These are phyloP conservation scores for Kuraishia borneana DNA, from an alignment of 805 yeast species.

Conservation along the genomic window DNA sequence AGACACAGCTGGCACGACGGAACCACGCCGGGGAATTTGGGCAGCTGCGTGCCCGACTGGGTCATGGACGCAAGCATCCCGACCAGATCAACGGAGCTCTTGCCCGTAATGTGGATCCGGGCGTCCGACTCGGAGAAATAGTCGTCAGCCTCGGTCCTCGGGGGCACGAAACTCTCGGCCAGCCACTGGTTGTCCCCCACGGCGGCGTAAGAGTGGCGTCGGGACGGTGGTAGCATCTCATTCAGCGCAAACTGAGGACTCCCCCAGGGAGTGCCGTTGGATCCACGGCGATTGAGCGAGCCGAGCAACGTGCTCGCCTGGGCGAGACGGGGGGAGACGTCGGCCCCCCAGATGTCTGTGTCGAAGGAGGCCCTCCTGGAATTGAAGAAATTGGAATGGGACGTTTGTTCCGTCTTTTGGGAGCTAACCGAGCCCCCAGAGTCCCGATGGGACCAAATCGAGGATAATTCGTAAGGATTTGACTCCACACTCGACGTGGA, in stretches of 20 bases:
- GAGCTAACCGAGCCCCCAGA: too few relatives aligned
- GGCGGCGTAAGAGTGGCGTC: slow-evolving; percentile 9
- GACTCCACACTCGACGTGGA: too few relatives aligned
- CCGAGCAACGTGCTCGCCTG: neutral
- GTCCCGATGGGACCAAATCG: neutral
- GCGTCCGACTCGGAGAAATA: slow-evolving; percentile 6
- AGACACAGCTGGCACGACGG: slow-evolving; percentile 33
- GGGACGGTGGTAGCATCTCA: slow-evolving; percentile 1
- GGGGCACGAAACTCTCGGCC: slow-evolving; percentile 2
- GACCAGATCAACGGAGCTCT: slow-evolving; percentile 5
- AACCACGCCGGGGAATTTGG: slow-evolving; percentile 19
- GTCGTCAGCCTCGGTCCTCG: slow-evolving; percentile 6
- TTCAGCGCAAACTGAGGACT: neutral
- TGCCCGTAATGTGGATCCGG: slow-evolving; percentile 8
- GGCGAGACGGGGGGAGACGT: neutral
- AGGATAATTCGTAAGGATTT: neutral
- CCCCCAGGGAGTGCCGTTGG: neutral
- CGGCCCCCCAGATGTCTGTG: neutral
- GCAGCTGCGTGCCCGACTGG: slow-evolving; percentile 26
- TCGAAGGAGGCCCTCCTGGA: neutral
- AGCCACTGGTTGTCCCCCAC: slow-evolving; percentile 6
- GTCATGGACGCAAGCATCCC: slow-evolving; percentile 7
- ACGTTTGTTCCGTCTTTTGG: too few relatives aligned
- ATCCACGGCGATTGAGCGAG: neutral
- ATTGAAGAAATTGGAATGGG: neutral